Base-by-base conservation (phyloP, 768 basidiomycete genomes). In the Leccinum disarticulatum region DNA sequence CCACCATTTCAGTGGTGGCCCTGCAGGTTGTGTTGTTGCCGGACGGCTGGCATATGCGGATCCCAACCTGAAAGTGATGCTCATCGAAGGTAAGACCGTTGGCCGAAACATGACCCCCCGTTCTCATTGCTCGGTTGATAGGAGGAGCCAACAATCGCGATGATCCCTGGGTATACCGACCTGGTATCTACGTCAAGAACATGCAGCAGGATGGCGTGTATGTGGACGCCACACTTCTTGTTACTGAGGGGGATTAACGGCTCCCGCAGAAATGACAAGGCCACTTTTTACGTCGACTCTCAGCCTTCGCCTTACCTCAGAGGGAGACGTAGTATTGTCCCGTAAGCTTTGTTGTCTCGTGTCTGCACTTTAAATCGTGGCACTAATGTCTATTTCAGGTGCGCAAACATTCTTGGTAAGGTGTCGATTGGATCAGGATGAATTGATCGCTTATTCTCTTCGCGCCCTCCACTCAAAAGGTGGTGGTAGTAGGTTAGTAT, bases 111-210 rank as follows among this genome's bases (percentile, higher is more conserved):
- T 30, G 33, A 43, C 17, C 46, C 15, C 46, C 19, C 28, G 22
- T 14, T 55, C 51, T 36, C 28, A 38, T 22, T 1, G 7, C 25
- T 62, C 38, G n/a, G 13, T 27, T 25, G 48, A 28, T 33, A 87
- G 86, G 79, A 56, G 86, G 87, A 58, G 83, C 84, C 19, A 87
- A 87, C 77, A 88, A 88, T 73, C 78, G 84, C 14, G 86, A 87
- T 64, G 87, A 88, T 61, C 87, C 87, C 48, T 88, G 86, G 87
- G 87, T 89, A 53, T 88, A 88, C 70, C 76, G 84, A 43, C 86
- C 86, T 49, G 87, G 87, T 66, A 87, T 88, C 66, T 87, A 80
- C 60, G 85, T 86, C 55, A 82, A 75, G 71, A 89, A 89, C 71
- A 89, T 89, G 87, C 86, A 87, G 70, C 76, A 76, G 5, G 81